phyloP scores from a whole-genome alignment of 305 asterid species.

The Petunia hybrid region DNA sequence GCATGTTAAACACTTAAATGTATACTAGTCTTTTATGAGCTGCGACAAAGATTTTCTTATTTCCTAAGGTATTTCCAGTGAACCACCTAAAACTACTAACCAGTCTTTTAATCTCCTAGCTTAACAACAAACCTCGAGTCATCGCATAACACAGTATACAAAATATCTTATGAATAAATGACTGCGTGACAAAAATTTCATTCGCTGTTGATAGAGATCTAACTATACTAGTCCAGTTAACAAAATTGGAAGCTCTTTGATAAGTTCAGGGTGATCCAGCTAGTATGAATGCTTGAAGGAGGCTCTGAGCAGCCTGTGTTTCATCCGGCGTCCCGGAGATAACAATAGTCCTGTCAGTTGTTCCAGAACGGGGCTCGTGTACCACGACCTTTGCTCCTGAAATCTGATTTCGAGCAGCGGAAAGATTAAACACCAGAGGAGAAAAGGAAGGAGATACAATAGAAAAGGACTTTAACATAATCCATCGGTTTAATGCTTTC shows the following conservation, averaged over 20 bases:
- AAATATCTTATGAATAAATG: not conserved
- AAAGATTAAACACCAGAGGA: not conserved
- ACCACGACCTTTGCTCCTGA: constrained; percentile 78
- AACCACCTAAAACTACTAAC: not conserved
- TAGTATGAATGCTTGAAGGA: constrained; percentile 75
- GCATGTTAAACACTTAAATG: not conserved
- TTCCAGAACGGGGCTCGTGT: constrained; percentile 58
- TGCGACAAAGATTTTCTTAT: not conserved
- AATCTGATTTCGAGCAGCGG: constrained; percentile 48
- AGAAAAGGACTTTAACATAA: not conserved
- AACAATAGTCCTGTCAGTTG: constrained; percentile 53
- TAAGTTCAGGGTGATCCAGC: constrained; percentile 47
- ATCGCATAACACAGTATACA: constrained; percentile 25
- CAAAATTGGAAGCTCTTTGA: constrained; percentile 14
- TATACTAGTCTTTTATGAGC: no score
- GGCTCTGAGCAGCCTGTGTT: constrained; percentile 83
- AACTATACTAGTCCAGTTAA: constrained; percentile 20
- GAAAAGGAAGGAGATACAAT: not conserved
- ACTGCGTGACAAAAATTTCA: not conserved
- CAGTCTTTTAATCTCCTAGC: not conserved
- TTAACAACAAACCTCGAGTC: not conserved
- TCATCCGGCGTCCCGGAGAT: constrained; percentile 78
- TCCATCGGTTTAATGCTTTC: not conserved
- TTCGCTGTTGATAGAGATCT: not conserved
- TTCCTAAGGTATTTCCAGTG: not conserved